Evolutionary conservation across 768 basidiomycete species (phyloP), one percentile per base, ranked within the genome.

Genomic region (Pulveroboletus frians): DNA sequence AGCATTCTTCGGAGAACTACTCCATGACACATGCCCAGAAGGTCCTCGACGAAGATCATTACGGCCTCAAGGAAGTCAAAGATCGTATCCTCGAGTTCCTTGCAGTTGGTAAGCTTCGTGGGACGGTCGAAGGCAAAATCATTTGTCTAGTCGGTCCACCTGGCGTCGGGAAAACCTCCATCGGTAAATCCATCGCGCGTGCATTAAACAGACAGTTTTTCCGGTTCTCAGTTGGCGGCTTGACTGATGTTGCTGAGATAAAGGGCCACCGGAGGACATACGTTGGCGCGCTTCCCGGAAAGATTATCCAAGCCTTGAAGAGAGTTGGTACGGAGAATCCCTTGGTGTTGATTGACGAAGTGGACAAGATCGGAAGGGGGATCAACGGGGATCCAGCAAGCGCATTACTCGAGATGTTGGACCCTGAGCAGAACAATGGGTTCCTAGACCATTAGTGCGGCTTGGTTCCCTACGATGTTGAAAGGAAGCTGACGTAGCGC

Each of bases 231-330:
- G 95, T 98, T 4, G 95, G 96, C 54, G 95, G 96, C 13, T 69
- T 99, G 63, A 92, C 92, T 40, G 96, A 99, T 66, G 93, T 98
- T 1, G 96, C 96, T 47, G 96, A 98, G 77, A 97, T 99, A 63
- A 98, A 98, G 71, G 96, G 96, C 1, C 96, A 99, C 63, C 73
- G 96, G 60, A 74, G 96, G 65, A 99, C 95, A n/a, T 98, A 96
- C 63, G 91, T 94, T 45, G 91, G 88, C 45, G 93, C 92, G 0
- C 75, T 96, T 37, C 93, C 93, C 0, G 92, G 93, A 31, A 96
- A 95, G 76, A 92, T 94, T 51, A 91, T 95, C 47, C 92, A 95
- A 63, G 93, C 93, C 0, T 70, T 95, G 53, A 95, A 93, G 71
- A 81, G 92, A 31, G 91, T 94, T 21, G 89, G 90, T 11, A 92